Evolutionary conservation across 805 yeast species (phyloP).

Genomic region (Metschnikowia chrysomelidarum): DNA sequence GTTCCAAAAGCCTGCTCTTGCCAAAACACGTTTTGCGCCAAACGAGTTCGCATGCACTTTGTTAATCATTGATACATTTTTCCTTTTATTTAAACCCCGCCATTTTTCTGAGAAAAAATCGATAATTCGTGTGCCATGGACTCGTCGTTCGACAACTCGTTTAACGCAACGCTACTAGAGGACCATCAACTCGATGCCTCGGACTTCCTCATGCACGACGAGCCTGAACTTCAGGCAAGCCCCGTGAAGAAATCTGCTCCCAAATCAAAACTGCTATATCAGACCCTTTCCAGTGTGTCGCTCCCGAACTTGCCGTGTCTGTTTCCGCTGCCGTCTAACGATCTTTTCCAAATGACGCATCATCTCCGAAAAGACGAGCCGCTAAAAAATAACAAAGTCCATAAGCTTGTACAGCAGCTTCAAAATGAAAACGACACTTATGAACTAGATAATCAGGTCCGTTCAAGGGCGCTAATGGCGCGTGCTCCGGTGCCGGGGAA

Average conservation of each 20-base stretch:
- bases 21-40: no score
- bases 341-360: slow-evolving; percentile 33
- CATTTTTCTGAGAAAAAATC: no score
- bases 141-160: slow-evolving; percentile 18
- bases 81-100: no score
- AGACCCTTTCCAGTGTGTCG: slow-evolving; percentile 11
- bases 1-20: no score
- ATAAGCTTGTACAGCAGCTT: slow-evolving; percentile 36
- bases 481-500: slow-evolving; percentile 21
- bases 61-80: no score
- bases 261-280: slow-evolving; percentile 5
- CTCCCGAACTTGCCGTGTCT: slow-evolving; percentile 17
- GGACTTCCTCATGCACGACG: slow-evolving; percentile 12
- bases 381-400: slow-evolving; percentile 36
- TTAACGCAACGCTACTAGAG: slow-evolving; percentile 21
- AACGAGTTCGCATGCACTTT: no score
- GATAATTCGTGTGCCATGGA: slow-evolving; percentile 14
- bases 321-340: slow-evolving; percentile 22
- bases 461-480: slow-evolving; percentile 19
- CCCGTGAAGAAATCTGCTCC: slow-evolving; percentile 12
- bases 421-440: slow-evolving; percentile 25
- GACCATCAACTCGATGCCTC: slow-evolving; percentile 15
- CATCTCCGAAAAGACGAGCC: slow-evolving; percentile 22
- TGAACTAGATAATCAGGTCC: slow-evolving; percentile 19
- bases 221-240: slow-evolving; percentile 9